phyloP scores from a whole-genome alignment of 768 basidiomycete genomes.

The Hypholoma sublateritium region DNA sequence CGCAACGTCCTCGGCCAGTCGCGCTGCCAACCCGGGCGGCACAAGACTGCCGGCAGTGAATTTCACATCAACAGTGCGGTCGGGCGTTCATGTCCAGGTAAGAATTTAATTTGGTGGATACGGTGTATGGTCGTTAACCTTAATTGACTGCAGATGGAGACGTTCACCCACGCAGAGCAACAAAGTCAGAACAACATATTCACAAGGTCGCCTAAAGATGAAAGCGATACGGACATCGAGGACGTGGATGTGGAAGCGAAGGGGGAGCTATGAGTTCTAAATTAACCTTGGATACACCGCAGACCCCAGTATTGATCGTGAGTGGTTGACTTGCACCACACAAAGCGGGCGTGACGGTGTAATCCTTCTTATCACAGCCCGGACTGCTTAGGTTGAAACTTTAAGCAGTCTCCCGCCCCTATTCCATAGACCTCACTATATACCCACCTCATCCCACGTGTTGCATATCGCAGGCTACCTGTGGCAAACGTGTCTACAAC shows the following conservation, averaged over 20 bases:
- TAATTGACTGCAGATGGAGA: conserved; percentile 40
- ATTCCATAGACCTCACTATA: too few relatives aligned
- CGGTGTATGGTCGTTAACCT: neutral
- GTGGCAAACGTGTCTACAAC: too few relatives aligned
- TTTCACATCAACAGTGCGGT: conserved; percentile 14
- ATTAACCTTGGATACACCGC: neutral
- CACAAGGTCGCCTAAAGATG: conserved; percentile 20
- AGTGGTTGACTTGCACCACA: neutral
- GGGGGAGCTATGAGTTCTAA: conserved; percentile 14
- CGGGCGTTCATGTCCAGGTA: conserved; percentile 50
- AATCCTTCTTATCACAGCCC: too few relatives aligned
- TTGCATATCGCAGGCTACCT: too few relatives aligned
- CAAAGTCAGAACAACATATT: conserved; percentile 21
- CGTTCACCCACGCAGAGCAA: conserved; percentile 39
- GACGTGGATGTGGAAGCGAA: conserved; percentile 30
- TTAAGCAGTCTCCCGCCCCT: too few relatives aligned
- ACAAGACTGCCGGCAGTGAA: conserved; percentile 22
- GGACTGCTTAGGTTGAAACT: too few relatives aligned
- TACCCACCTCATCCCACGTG: too few relatives aligned
- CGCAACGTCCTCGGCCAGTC: conserved; percentile 23
- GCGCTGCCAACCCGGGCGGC: conserved; percentile 12
- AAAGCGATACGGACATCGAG: conserved; percentile 33
- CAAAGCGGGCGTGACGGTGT: too few relatives aligned
- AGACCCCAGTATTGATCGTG: neutral
- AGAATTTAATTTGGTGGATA: conserved; percentile 4